phyloP scores from a whole-genome alignment of 257 asterid species.

The Solanum chmielewskii region DNA sequence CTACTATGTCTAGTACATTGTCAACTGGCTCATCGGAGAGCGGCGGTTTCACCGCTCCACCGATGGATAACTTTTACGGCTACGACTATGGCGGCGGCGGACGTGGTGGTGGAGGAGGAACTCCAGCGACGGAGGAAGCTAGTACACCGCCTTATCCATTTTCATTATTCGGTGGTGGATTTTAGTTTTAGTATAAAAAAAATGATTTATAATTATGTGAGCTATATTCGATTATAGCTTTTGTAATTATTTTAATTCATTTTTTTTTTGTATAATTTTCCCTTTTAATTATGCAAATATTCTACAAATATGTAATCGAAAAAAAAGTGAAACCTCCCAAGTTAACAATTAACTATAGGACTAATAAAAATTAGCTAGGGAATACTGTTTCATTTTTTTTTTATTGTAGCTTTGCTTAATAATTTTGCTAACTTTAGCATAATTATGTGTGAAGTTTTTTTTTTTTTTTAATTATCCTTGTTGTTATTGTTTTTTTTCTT shows the following conservation, averaged over 20 bases:
- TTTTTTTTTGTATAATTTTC: neutral
- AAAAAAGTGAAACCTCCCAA: neutral
- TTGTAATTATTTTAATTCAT: neutral
- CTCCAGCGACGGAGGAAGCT: constrained; percentile 17
- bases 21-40: constrained; percentile 10
- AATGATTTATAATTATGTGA: neutral
- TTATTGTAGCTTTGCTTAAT: neutral
- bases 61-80: neutral
- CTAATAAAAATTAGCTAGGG: neutral
- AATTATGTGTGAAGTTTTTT: neutral
- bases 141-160: constrained; percentile 20
- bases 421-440: neutral
- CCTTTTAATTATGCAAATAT: neutral
- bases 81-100: neutral
- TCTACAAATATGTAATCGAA: neutral
- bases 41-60: constrained; percentile 6
- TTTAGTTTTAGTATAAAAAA: neutral
- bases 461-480: neutral
- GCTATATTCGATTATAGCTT: neutral
- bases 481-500: neutral
- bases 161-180: constrained; percentile 9
- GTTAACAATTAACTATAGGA: neutral
- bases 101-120: constrained; percentile 3
- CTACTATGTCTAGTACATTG: constrained; percentile 3
- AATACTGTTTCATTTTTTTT: neutral